Evolutionary conservation across 2,329 filamentous ascomycete species (phyloP).

Genomic region (Aaosphaeria pasadenensis): DNA sequence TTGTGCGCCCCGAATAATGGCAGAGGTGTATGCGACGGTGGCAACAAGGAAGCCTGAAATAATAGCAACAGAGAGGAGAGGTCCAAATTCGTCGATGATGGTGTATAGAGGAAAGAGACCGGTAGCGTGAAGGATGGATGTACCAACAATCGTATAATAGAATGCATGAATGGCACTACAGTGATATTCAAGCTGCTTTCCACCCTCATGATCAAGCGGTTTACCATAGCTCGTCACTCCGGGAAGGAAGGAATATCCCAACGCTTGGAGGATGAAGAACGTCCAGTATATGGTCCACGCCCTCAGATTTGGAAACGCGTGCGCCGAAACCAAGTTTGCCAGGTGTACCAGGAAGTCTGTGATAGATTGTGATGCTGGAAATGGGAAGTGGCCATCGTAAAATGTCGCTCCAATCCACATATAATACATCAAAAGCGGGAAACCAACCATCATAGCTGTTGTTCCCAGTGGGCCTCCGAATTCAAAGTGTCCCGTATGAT

Average conservation of each 20-base stretch:
- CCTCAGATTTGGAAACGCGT: constrained; percentile 76
- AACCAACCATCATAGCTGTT: constrained; percentile 81
- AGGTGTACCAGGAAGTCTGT: constrained; percentile 71
- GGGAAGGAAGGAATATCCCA: constrained; percentile 80
- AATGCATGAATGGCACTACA: constrained; percentile 87
- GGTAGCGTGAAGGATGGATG: constrained; percentile 71
- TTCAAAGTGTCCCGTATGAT: constrained; percentile 51
- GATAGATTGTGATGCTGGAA: constrained; percentile 62
- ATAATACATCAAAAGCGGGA: constrained; percentile 96
- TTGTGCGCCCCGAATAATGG: constrained; percentile 72
- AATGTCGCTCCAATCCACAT: constrained; percentile 98
- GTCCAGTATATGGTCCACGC: constrained; percentile 95
- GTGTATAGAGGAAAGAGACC: constrained; percentile 87
- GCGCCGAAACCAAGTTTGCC: constrained; percentile 70
- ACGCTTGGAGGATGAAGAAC: constrained; percentile 81
- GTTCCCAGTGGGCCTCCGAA: constrained; percentile 88
- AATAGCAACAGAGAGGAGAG: constrained; percentile 89
- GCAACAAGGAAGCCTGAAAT: constrained; percentile 82
- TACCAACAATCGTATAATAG: constrained; percentile 76
- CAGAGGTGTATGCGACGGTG: constrained; percentile 82
- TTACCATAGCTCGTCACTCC: constrained; percentile 88
- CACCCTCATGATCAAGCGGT: constrained; percentile 75
- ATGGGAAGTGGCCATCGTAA: constrained; percentile 81
- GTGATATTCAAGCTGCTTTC: constrained; percentile 88
- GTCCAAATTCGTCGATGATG: constrained; percentile 91